Percentiles rank a stretch among this genome's conserved stretches.
Evolutionary conservation across 805 yeast genomes (phyloP).

Genomic region (Metschnikowia santaceciliae): DNA sequence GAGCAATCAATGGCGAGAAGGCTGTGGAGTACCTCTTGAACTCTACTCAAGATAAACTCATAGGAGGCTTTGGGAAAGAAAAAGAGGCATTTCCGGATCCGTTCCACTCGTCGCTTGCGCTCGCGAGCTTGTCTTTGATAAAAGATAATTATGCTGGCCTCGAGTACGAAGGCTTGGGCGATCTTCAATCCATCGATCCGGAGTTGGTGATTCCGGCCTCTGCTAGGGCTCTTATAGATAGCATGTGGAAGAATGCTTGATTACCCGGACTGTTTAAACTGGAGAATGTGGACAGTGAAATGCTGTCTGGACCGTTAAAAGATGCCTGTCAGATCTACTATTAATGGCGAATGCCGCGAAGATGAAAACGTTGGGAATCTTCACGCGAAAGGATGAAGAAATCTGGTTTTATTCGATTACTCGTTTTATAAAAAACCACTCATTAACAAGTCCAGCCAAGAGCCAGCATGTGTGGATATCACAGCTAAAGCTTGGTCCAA

Average conservation of each 20-base stretch:
- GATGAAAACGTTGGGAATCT: too few species aligned
- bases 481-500: background rate
- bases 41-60: slow-evolving; percentile 53
- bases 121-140: slow-evolving; percentile 47
- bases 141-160: slow-evolving; percentile 1
- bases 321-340: too few species aligned
- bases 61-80: slow-evolving; percentile 81
- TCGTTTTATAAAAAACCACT: too few species aligned
- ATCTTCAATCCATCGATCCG: slow-evolving; percentile 10
- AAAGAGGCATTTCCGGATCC: slow-evolving; percentile 66
- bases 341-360: too few species aligned
- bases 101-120: slow-evolving; percentile 59
- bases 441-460: too few species aligned
- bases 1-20: slow-evolving; percentile 32
- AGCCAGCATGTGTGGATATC: too few species aligned
- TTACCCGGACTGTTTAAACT: too few species aligned
- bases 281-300: too few species aligned
- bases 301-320: too few species aligned
- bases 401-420: too few species aligned
- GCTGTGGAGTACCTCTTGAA: slow-evolving; percentile 45
- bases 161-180: slow-evolving; percentile 5
- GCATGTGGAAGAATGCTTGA: slow-evolving; percentile 7
- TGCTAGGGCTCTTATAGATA: slow-evolving; percentile 13
- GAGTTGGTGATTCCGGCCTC: slow-evolving; percentile 14
- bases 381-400: too few species aligned